These are phyloP conservation scores for Rubia yunnanensis DNA, from an alignment of 257 asterid genomes.

Conservation along the genomic window DNA sequence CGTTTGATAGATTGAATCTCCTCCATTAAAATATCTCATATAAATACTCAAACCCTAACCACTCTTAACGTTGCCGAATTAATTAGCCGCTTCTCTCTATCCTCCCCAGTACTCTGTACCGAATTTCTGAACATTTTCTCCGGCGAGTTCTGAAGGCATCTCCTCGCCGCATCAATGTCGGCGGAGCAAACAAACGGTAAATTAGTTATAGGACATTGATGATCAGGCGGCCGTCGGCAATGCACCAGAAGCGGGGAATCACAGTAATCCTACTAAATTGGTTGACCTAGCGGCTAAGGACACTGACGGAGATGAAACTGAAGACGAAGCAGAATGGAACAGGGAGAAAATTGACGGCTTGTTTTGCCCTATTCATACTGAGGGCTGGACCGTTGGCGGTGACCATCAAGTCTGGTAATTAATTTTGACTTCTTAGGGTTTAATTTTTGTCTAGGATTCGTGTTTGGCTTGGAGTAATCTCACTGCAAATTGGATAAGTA, in stretches of 20 bases:
- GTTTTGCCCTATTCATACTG: conserved; percentile 78
- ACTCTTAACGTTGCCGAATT: too few species aligned
- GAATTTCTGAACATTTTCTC: too few species aligned
- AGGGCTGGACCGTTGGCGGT: conserved; percentile 75
- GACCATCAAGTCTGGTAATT: conserved; percentile 66
- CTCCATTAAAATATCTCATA: too few species aligned
- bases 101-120: too few species aligned
- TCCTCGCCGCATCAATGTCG: too few species aligned
- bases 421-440: too few species aligned
- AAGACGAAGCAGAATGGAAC: conserved; percentile 24
- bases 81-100: too few species aligned
- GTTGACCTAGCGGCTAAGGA: conserved; percentile 19
- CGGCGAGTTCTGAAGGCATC: too few species aligned
- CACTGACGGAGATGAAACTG: conserved; percentile 16
- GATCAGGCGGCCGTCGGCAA: conserved; percentile 13
- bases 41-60: too few species aligned
- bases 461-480: background rate
- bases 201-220: too few species aligned
- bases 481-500: background rate
- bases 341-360: conserved; percentile 67
- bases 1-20: too few species aligned
- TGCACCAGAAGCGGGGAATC: conserved; percentile 18
- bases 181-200: too few species aligned
- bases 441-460: background rate
- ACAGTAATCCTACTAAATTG: conserved; percentile 12